Conservation (phyloP, 495 filamentous ascomycete species). For the Tetracladium marchalianum region DNA sequence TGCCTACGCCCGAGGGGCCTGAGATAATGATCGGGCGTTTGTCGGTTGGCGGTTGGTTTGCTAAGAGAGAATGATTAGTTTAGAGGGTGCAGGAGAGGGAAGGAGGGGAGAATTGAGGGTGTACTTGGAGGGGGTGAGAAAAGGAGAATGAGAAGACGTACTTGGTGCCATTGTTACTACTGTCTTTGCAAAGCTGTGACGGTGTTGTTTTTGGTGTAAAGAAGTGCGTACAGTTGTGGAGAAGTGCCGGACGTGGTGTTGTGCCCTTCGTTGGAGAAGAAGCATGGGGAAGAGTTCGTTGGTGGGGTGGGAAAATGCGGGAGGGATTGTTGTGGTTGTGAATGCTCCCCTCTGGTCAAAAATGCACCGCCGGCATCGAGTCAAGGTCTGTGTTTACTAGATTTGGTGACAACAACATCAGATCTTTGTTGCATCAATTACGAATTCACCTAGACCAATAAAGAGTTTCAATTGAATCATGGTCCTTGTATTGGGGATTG, state of each 20-base stretch:
- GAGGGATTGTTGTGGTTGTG: no score
- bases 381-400: no score
- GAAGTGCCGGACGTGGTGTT: not conserved
- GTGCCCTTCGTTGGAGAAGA: not conserved
- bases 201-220: not conserved
- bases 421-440: no score
- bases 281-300: constrained; percentile 9
- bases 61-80: constrained; percentile 2
- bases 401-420: no score
- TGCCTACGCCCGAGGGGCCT: constrained; percentile 78
- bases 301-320: no score
- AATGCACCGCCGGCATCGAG: no score
- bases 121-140: not conserved
- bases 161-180: constrained; percentile 35
- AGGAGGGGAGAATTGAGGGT: not conserved
- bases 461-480: no score
- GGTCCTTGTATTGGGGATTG: no score
- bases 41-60: constrained; percentile 26
- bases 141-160: constrained; percentile 17
- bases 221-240: constrained; percentile 1
- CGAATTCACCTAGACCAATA: no score
- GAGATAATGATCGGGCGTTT: constrained; percentile 72
- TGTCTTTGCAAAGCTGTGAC: constrained; percentile 1
- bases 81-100: not conserved
- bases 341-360: no score